Evolutionary conservation across 208 protist species (phyloP).

Genomic region (Endotrypanum monterogeii): DNA sequence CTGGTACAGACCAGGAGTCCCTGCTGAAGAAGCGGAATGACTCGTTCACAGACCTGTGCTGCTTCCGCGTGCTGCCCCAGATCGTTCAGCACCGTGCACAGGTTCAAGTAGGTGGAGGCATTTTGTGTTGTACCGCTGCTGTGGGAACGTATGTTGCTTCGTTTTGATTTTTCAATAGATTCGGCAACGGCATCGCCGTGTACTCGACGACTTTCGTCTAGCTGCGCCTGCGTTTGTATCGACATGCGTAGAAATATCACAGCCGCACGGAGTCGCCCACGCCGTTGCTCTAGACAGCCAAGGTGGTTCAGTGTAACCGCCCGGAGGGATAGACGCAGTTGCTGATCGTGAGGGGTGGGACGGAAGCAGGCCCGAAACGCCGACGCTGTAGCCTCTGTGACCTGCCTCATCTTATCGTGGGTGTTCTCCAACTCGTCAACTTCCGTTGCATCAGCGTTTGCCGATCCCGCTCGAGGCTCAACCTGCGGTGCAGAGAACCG

Average conservation of each 20-base stretch:
- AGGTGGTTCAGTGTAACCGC: constrained; percentile 90
- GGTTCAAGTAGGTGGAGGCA: constrained; percentile 84
- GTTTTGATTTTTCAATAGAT: not conserved
- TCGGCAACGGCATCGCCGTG: constrained; percentile 3
- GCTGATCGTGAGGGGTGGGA: constrained; percentile 25
- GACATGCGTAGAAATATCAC: constrained; percentile 72
- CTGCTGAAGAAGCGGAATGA: constrained; percentile 66
- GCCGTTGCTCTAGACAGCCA: constrained; percentile 86
- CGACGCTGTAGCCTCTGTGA: constrained; percentile 15
- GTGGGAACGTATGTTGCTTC: not conserved
- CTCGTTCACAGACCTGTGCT: constrained; percentile 66
- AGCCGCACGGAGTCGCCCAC: constrained; percentile 51
- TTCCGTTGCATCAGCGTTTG: not conserved
- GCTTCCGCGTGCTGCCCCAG: constrained; percentile 73
- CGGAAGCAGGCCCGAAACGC: constrained; percentile 22
- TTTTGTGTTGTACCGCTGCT: constrained; percentile 6
- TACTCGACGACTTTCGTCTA: constrained; percentile 31
- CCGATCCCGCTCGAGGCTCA: not conserved
- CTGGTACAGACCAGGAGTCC: constrained; percentile 37
- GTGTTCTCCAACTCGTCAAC: constrained; percentile 5
- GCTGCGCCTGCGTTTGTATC: constrained; percentile 48
- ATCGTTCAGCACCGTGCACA: constrained; percentile 86
- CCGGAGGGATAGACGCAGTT: constrained; percentile 59
- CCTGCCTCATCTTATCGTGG: not conserved
- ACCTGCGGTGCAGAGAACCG: constrained; percentile 1